These are phyloP conservation scores for Xylogone sp. DNA, from an alignment of 2,329 filamentous ascomycete genomes.

Conservation along the genomic window DNA sequence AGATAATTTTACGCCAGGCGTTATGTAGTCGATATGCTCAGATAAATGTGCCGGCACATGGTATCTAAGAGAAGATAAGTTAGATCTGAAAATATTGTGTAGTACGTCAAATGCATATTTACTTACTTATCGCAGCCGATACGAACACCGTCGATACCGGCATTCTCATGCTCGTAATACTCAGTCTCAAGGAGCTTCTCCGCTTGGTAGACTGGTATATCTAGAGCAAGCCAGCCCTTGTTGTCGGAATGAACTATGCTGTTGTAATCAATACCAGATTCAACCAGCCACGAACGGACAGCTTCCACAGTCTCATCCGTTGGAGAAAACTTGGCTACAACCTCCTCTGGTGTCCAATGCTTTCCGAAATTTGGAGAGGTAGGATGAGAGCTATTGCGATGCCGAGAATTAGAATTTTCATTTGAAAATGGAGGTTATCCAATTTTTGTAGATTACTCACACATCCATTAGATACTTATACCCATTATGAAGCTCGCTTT, in stretches of 20 bases:
- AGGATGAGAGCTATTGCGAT: slow-evolving; percentile 20
- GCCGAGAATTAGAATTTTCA: neutral
- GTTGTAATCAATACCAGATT: slow-evolving; percentile 25
- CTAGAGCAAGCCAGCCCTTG: slow-evolving; percentile 32
- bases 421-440: neutral
- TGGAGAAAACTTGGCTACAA: slow-evolving; percentile 30
- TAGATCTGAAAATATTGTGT: neutral
- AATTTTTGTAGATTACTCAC: slow-evolving; percentile 8
- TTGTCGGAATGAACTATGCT: slow-evolving; percentile 29
- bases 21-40: slow-evolving; percentile 42
- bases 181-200: slow-evolving; percentile 31
- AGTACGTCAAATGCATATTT: neutral
- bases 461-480: slow-evolving; percentile 17
- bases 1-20: slow-evolving; percentile 37
- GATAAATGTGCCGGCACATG: slow-evolving; percentile 36
- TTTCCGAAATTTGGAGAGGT: slow-evolving; percentile 30
- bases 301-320: slow-evolving; percentile 24
- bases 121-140: slow-evolving; percentile 31
- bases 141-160: slow-evolving; percentile 20
- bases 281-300: slow-evolving; percentile 30
- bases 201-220: slow-evolving; percentile 28
- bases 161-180: slow-evolving; percentile 31
- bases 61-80: slow-evolving; percentile 17
- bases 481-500: slow-evolving; percentile 14
- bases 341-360: slow-evolving; percentile 28